Percentiles rank a stretch among this genome's conserved stretches.
Evolutionary conservation across 352 stramenopile species (phyloP).

Genomic region (Hyaloperonospora brassicae): DNA sequence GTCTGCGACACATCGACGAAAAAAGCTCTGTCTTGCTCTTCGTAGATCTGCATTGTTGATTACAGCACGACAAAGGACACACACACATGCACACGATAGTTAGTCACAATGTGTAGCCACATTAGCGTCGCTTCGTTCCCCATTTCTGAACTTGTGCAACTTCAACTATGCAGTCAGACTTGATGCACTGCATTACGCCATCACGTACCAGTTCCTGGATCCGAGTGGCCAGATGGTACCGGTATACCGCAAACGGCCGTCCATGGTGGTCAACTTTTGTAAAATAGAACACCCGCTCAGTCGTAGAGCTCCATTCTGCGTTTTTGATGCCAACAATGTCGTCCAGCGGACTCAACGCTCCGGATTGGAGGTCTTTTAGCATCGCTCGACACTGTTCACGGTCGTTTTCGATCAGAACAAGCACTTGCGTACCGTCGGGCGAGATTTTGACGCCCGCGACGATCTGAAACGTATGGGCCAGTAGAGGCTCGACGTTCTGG

Average conservation of each 20-base stretch:
- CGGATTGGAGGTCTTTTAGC: slow-evolving; percentile 31
- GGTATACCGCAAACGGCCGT: slow-evolving; percentile 54
- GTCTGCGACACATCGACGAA: slow-evolving; percentile 82
- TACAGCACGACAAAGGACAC: background rate
- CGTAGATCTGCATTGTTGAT: slow-evolving; percentile 44
- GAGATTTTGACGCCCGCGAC: slow-evolving; percentile 74
- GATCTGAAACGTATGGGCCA: slow-evolving; percentile 61
- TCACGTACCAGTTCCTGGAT: slow-evolving; percentile 45
- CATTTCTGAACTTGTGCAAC: slow-evolving; percentile 13
- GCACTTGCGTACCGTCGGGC: slow-evolving; percentile 43
- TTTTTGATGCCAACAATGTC: slow-evolving; percentile 50
- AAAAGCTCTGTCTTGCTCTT: slow-evolving; percentile 64
- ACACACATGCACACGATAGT: too few relatives aligned
- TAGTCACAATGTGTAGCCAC: too few relatives aligned
- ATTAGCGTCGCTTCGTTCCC: too few relatives aligned
- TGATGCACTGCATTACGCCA: background rate
- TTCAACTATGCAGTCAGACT: slow-evolving; percentile 10
- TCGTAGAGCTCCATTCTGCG: slow-evolving; percentile 49
- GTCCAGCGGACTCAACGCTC: slow-evolving; percentile 27
- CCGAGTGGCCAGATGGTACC: slow-evolving; percentile 44
- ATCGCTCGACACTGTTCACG: slow-evolving; percentile 51
- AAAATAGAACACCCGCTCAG: slow-evolving; percentile 51
- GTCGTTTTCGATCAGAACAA: slow-evolving; percentile 67
- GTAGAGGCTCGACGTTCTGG: slow-evolving; percentile 54
- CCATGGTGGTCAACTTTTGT: slow-evolving; percentile 59